Evolutionary conservation across 75 land plant genomes (phyloP).

Genomic region (Pseudotsuga menziesii): DNA sequence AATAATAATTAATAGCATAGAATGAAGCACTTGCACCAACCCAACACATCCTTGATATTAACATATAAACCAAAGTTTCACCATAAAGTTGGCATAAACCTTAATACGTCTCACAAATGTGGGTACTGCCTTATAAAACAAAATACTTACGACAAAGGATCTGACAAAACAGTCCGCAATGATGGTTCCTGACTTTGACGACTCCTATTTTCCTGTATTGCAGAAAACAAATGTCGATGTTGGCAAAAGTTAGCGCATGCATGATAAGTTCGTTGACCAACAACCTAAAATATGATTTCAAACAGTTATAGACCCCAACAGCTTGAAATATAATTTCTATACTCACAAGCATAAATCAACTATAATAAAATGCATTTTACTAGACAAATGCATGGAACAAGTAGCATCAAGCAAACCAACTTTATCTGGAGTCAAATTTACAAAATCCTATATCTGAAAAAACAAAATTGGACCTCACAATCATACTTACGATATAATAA

Average conservation of each 20-base stretch:
- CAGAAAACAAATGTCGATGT: conserved; percentile 9
- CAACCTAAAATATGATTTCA: background rate
- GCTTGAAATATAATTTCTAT: background rate
- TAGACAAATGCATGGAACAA: background rate
- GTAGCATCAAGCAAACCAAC: conserved; percentile 1
- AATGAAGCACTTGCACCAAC: too few relatives aligned
- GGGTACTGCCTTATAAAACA: background rate
- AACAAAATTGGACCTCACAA: background rate
- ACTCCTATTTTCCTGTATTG: conserved; percentile 38
- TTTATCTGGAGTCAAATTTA: background rate
- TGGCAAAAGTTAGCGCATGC: conserved; percentile 6
- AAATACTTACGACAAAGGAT: conserved; percentile 77
- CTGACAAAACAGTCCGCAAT: conserved; percentile 67
- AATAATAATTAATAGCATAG: too few relatives aligned
- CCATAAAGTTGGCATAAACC: too few relatives aligned
- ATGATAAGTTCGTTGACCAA: background rate
- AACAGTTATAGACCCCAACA: background rate
- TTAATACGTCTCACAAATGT: background rate
- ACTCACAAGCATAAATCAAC: background rate
- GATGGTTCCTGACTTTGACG: conserved; percentile 51
- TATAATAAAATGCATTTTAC: background rate
- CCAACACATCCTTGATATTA: too few relatives aligned
- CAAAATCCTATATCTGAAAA: background rate
- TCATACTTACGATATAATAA: too few relatives aligned
- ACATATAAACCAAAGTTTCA: background rate